Conservation (phyloP, 306 rosid genomes). For the Cicer arietinum region DNA sequence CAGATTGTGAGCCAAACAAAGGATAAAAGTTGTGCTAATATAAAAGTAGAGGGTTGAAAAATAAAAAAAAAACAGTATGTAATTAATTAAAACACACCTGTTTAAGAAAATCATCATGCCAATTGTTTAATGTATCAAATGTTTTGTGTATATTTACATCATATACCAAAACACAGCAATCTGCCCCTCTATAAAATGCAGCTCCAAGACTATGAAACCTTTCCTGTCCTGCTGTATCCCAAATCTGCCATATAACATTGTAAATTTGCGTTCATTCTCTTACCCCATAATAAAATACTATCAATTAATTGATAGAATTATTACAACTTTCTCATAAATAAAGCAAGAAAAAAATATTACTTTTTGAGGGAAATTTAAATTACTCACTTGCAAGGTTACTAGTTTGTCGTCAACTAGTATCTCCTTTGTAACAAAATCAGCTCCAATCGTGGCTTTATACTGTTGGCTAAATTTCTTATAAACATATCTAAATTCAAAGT, state of each 20-base stretch:
- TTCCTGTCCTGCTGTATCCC: conserved; percentile 99
- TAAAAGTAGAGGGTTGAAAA: not conserved
- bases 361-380: not conserved
- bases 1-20: conserved; percentile 3
- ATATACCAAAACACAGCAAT: conserved; percentile 89
- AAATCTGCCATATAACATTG: conserved; percentile 60
- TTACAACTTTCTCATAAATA: not conserved
- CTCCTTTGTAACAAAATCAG: conserved; percentile 97
- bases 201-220: conserved; percentile 86
- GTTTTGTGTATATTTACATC: conserved; percentile 72
- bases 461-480: conserved; percentile 73
- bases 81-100: conserved; percentile 56
- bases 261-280: conserved; percentile 13
- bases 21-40: not conserved
- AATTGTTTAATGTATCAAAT: conserved; percentile 75
- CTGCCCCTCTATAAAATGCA: conserved; percentile 92
- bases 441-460: conserved; percentile 92
- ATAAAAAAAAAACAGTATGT: not conserved
- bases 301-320: not conserved
- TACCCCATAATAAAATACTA: not conserved
- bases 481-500: conserved; percentile 67
- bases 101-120: conserved; percentile 87
- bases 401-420: conserved; percentile 71
- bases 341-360: not conserved
- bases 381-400: conserved; percentile 82